Evolutionary conservation across 805 yeast species (phyloP).

Genomic region (Vanderwaltozyma tropicalis): DNA sequence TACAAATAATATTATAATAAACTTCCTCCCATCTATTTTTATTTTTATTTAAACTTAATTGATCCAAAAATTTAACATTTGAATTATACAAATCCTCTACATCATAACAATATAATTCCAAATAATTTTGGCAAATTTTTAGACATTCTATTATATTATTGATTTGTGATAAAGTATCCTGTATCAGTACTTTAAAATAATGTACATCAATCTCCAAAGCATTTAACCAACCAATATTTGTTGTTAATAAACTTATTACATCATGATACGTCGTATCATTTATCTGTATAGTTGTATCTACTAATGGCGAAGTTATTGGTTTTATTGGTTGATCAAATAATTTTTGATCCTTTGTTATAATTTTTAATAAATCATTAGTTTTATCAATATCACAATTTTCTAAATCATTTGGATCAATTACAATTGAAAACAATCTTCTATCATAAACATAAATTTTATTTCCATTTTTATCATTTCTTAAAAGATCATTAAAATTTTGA

Average conservation of each 20-base stretch:
- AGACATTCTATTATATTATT: slow-evolving; percentile 37
- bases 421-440: slow-evolving; percentile 41
- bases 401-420: slow-evolving; percentile 12
- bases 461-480: neutral
- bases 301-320: slow-evolving; percentile 31
- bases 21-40: slow-evolving; percentile 33
- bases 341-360: neutral
- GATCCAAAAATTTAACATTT: slow-evolving; percentile 29
- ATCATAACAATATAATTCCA: slow-evolving; percentile 39
- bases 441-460: slow-evolving; percentile 53
- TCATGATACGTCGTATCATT: slow-evolving; percentile 10
- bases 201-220: slow-evolving; percentile 35
- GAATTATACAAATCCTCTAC: slow-evolving; percentile 36
- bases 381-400: neutral
- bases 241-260: slow-evolving; percentile 31
- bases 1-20: slow-evolving; percentile 17
- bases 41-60: slow-evolving; percentile 35
- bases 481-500: neutral
- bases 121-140: slow-evolving; percentile 39
- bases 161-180: slow-evolving; percentile 28
- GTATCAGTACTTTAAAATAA: slow-evolving; percentile 25
- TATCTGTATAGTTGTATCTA: slow-evolving; percentile 11
- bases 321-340: slow-evolving; percentile 11
- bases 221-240: slow-evolving; percentile 43
- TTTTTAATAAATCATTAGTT: neutral